A percentile compares a stretch with the other conserved stretches of the same genome.
These are phyloP conservation scores for Tolypocladium inflatum DNA, from an alignment of 2,329 filamentous ascomycete species.

Conservation along the genomic window DNA sequence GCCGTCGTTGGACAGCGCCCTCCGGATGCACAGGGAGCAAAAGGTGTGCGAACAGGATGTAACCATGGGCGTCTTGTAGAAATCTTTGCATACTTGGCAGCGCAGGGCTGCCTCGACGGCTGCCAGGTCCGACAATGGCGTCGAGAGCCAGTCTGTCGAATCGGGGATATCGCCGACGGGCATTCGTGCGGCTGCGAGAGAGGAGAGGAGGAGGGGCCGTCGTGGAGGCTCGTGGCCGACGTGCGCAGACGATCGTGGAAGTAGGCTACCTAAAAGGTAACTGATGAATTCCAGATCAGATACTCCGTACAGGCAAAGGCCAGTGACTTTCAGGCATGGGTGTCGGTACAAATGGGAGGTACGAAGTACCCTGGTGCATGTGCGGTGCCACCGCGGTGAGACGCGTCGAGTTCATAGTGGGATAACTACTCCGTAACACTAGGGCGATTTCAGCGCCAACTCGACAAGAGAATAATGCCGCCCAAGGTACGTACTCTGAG, in stretches of 20 bases:
- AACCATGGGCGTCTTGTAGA: constrained; percentile 89
- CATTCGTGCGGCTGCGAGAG: constrained; percentile 12
- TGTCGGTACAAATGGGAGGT: background rate
- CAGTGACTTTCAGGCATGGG: background rate
- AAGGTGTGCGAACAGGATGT: constrained; percentile 95
- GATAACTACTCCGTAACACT: background rate
- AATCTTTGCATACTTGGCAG: constrained; percentile 97
- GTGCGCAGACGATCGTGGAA: background rate
- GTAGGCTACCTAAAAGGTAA: background rate
- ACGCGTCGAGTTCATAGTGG: background rate
- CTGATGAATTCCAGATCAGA: background rate
- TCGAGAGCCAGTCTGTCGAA: constrained; percentile 77
- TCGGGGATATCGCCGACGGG: constrained; percentile 46
- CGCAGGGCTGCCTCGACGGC: constrained; percentile 76
- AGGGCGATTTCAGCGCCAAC: background rate
- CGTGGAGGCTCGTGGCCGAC: background rate
- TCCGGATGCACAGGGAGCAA: constrained; percentile 89
- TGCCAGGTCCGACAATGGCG: constrained; percentile 55
- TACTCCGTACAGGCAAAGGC: background rate
- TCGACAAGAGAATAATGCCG: background rate
- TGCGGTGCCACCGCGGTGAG: background rate
- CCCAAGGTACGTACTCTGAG: background rate
- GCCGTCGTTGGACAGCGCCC: constrained; percentile 71
- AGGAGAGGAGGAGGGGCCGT: background rate
- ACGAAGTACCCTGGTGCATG: no score